Evolutionary conservation across 495 filamentous ascomycete species (phyloP), one percentile per base, ranked within the genome.

Genomic region (Daldinia loculata): DNA sequence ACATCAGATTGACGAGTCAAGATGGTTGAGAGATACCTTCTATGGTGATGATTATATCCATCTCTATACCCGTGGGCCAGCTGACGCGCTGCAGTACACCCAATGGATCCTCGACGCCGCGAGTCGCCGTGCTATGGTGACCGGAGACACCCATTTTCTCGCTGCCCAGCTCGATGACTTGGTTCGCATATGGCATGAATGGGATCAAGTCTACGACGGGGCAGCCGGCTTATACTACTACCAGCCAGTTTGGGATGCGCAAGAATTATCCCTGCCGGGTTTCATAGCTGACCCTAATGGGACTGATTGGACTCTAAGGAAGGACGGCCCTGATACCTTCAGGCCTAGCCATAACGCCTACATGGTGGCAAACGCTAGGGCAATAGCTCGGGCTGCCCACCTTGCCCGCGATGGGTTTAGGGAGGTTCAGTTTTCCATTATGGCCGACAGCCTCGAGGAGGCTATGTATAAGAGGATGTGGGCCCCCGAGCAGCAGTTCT

Each of bases 1-100:
- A 1, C 82, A 84, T 56, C 82, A 84, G 52, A 82, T 84, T 39
- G 79, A 83, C 22, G 82, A 84, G 63, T 69, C 69, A n/a, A 76
- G 82, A 66, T 84, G 82, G 82, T 56, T 84, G 30, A 76, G 80
- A 36, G 74, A 80, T 56, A 79, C 74, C 3, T 74, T 74, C 32
- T 82, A 80, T 50, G 75, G 67, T 43, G 79, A 82, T 30, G 80
- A 84, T 53, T 77, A 80, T 36, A 82, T 84, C 60, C 69, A 80
- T 41, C 67, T 79, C 26, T 84, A 82, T 53, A 81, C 80, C 8
- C 75, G 82, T 29, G 82, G 79, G 0, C 80, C 80, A 4, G 81
- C 78, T 7, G 79, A 83, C 60, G 61, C 80, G 2, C 69, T 79
- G 6, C 75, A 76, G 29, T 84, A 82, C 45, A 84, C 81, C 0